These are phyloP conservation scores for Aspergillus novoparasiticus DNA, from an alignment of 2,329 filamentous ascomycete species.

Conservation along the genomic window DNA sequence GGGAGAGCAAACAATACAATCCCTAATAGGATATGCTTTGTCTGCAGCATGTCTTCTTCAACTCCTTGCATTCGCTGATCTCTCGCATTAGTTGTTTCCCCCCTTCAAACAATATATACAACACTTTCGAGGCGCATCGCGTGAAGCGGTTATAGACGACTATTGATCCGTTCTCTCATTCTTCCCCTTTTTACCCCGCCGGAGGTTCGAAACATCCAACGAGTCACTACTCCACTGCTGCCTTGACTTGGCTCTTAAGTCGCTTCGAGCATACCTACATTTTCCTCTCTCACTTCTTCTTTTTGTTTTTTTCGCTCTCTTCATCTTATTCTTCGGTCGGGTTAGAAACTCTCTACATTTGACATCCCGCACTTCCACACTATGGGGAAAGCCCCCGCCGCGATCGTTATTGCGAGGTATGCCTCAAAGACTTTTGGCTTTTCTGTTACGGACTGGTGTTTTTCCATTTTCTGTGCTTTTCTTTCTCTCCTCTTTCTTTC, in stretches of 20 bases:
- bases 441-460: neutral
- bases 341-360: neutral
- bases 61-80: neutral
- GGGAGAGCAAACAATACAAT: neutral
- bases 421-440: neutral
- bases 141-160: neutral
- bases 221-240: neutral
- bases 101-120: neutral
- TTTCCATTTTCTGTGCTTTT: neutral
- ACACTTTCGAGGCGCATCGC: neutral
- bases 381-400: conserved; percentile 44
- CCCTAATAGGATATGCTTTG: neutral
- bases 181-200: conserved; percentile 10
- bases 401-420: conserved; percentile 48
- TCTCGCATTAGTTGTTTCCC: neutral
- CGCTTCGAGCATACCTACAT: neutral
- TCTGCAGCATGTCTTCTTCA: neutral
- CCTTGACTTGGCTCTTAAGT: neutral
- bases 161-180: neutral
- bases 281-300: neutral
- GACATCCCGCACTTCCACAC: neutral
- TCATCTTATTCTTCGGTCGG: neutral
- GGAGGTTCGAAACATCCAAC: conserved; percentile 1
- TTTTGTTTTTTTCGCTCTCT: neutral
- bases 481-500: neutral